phyloP scores from a whole-genome alignment of 2,329 filamentous ascomycete genomes.

The Aspergillus fischeri region DNA sequence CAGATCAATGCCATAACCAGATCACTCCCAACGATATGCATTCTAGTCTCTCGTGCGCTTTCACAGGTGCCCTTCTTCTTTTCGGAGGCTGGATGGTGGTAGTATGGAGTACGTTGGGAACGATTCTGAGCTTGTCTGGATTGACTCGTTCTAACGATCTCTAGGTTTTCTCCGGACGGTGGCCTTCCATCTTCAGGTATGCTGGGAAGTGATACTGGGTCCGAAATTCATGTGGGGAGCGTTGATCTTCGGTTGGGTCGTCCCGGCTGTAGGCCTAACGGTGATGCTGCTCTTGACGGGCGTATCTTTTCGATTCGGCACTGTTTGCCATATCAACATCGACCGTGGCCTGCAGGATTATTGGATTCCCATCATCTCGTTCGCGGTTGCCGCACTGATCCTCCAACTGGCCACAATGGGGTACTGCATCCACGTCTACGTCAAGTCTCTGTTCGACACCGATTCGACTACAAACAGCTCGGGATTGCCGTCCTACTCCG shows the following conservation, averaged over 20 bases:
- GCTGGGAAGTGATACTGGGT: conserved; percentile 91
- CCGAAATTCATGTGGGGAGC: conserved; percentile 84
- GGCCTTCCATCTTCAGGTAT: conserved; percentile 94
- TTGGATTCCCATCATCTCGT: conserved; percentile 82
- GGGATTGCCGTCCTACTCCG: conserved; percentile 68
- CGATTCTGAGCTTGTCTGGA: neutral
- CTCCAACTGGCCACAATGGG: conserved; percentile 79
- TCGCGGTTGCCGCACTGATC: conserved; percentile 71
- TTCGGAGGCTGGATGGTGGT: conserved; percentile 79
- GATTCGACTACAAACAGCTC: conserved; percentile 64
- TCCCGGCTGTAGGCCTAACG: conserved; percentile 71
- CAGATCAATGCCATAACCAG: conserved; percentile 76
- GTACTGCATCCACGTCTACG: conserved; percentile 94
- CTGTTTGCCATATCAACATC: conserved; percentile 92
- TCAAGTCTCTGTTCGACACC: conserved; percentile 74
- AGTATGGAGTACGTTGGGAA: conserved; percentile 63
- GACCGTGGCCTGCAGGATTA: conserved; percentile 75
- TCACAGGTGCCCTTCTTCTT: conserved; percentile 80
- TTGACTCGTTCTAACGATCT: neutral
- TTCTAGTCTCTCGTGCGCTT: conserved; percentile 74
- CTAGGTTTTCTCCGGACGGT: conserved; percentile 78
- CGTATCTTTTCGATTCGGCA: conserved; percentile 89
- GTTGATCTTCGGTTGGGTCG: conserved; percentile 75
- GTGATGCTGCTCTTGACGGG: conserved; percentile 79
- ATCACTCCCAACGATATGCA: conserved; percentile 96